These are phyloP conservation scores for Lumnitzera littorea DNA, from an alignment of 345 rosid species.

Conservation along the genomic window DNA sequence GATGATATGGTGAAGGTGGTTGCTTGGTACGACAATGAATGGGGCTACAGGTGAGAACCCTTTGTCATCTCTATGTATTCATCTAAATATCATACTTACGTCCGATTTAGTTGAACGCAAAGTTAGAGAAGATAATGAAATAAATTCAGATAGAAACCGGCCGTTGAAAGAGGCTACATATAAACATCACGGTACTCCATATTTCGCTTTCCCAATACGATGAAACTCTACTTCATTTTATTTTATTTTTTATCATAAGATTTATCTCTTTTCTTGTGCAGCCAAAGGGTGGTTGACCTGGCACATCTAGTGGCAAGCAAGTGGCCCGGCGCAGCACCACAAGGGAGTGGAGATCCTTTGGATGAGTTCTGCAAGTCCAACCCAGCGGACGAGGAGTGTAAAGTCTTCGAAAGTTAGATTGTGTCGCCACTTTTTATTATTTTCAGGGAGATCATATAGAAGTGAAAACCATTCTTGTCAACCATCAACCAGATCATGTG, in stretches of 20 bases:
- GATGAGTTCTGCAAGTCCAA: constrained; percentile 89
- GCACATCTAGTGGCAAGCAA: constrained; percentile 81
- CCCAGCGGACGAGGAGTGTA: constrained; percentile 89
- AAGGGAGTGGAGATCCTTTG: constrained; percentile 84
- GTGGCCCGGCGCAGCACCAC: constrained; percentile 63
- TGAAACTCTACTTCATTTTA: no score
- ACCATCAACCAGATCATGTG: no score
- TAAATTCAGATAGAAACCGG: no score
- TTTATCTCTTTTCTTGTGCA: constrained; percentile 19
- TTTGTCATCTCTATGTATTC: neutral
- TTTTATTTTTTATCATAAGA: neutral
- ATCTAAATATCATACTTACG: neutral
- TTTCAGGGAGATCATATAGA: neutral
- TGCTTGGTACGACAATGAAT: constrained; percentile 98
- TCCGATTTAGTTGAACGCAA: no score
- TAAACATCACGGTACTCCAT: no score
- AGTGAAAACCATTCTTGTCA: neutral
- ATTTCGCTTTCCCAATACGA: no score
- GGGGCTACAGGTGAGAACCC: constrained; percentile 82
- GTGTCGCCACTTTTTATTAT: neutral
- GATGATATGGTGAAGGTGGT: constrained; percentile 98
- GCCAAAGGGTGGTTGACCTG: constrained; percentile 97
- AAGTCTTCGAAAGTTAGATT: constrained; percentile 66
- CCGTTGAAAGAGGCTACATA: no score
- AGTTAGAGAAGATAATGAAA: no score